phyloP scores from a whole-genome alignment of 2,329 filamentous ascomycete genomes.

The Colletotrichum eremochloae region DNA sequence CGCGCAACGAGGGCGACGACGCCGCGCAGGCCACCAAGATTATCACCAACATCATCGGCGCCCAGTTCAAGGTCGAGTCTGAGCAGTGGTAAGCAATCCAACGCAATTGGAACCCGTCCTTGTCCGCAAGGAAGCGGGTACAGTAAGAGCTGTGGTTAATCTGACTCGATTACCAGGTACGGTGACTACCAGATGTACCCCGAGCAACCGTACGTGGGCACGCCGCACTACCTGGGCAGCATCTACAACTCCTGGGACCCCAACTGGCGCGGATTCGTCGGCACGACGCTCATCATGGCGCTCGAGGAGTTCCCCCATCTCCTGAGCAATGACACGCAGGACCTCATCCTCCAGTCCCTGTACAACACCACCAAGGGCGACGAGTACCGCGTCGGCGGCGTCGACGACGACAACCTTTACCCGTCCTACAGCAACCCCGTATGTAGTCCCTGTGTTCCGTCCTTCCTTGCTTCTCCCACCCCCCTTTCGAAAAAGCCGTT shows the following conservation, averaged over 20 bases:
- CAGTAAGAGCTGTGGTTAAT: conserved; percentile 37
- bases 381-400: conserved; percentile 70
- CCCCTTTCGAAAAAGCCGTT: neutral
- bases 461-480: neutral
- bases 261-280: conserved; percentile 75
- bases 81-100: conserved; percentile 64
- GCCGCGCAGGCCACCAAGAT: conserved; percentile 65
- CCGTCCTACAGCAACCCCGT: conserved; percentile 72
- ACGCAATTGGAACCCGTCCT: neutral
- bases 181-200: conserved; percentile 67
- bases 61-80: conserved; percentile 64
- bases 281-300: conserved; percentile 69
- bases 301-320: conserved; percentile 70
- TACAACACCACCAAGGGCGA: conserved; percentile 70
- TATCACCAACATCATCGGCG: conserved; percentile 65
- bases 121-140: no score
- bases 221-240: conserved; percentile 60
- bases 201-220: conserved; percentile 70
- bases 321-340: conserved; percentile 51
- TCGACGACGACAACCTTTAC: conserved; percentile 73
- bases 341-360: conserved; percentile 65
- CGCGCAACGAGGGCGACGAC: conserved; percentile 65
- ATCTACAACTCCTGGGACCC: conserved; percentile 73
- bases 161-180: conserved; percentile 48
- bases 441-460: conserved; percentile 27